Evolutionary conservation across 2,329 filamentous ascomycete genomes (phyloP), one percentile per base, ranked within the genome.

Genomic region (Basipetospora sp.): DNA sequence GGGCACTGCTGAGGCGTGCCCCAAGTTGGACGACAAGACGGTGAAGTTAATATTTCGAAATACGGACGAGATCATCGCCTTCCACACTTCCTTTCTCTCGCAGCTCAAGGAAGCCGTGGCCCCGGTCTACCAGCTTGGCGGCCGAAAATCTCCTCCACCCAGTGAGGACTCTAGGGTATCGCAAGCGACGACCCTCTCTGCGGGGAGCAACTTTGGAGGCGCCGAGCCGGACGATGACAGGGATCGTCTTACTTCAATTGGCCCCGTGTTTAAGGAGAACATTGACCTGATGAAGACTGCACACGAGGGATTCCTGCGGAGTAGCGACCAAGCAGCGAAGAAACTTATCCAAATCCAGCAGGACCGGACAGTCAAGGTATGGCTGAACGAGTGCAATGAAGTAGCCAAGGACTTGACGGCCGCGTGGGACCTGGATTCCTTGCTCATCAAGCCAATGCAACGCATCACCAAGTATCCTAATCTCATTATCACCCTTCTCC

Each of bases 361-460:
- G 49, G 74, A 78, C 45, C 60, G 67, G 9, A 69, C 72, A 46
- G 80, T 66, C 53, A 77, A 61, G 66, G 80, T 93, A 36, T 98
- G 90, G 90, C 67, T 96, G 34, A 80, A 80, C 41, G 88, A 94
- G 56, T 98, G 90, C 58, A 86, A 90, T 50, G 77, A 85, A 48
- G 87, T 88, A 50, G 87, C 88, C 10, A 82, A 85, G 48, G 90
- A 94, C 53, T 69, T 98, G 44, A 98, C 90, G 0, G 76, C 78
- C 18, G 88, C 90, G 1, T 98, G 90, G 90, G 83, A 93, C 55
- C 59, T 98, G 43, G 87, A 94, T 55, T 93, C 90, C 1, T 66
- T 98, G n/a, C 71, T 98, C 15, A 88, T 98, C 52, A 98, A 98
- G 57, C 90, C 90, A 2, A 87, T 93, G 55, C 90, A 98, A 58